Conservation (phyloP, 495 filamentous ascomycete genomes). For the Clohesyomyces aquaticus region DNA sequence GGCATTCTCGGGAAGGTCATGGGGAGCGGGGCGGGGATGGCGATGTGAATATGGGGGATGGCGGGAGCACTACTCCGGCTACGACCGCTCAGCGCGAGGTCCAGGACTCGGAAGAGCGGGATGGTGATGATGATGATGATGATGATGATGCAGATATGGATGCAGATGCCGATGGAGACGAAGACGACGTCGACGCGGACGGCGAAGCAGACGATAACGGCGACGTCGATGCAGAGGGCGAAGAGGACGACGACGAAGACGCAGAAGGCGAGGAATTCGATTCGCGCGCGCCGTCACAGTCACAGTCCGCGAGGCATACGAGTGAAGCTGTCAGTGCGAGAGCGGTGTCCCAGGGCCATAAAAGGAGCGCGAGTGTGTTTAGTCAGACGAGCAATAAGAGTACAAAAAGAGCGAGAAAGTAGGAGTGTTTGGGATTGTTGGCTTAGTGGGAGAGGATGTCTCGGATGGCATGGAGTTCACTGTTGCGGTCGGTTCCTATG, state of each 20-base stretch:
- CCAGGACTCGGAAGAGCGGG: slow-evolving; percentile 29
- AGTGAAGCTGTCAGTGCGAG: slow-evolving; percentile 37
- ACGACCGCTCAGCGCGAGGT: slow-evolving; percentile 7
- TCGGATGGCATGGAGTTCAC: background rate
- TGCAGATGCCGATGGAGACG: slow-evolving; percentile 32
- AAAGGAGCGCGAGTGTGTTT: slow-evolving; percentile 76
- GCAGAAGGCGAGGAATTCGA: slow-evolving; percentile 36
- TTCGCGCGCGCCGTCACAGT: slow-evolving; percentile 30
- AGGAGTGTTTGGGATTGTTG: too few relatives aligned
- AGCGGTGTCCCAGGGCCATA: slow-evolving; percentile 51
- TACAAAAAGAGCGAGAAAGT: slow-evolving; percentile 71
- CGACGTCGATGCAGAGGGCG: slow-evolving; percentile 26
- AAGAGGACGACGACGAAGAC: slow-evolving; percentile 27
- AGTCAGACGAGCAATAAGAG: slow-evolving; percentile 72
- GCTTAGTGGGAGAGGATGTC: too few relatives aligned
- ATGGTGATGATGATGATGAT: slow-evolving; percentile 25
- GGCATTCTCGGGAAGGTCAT: background rate
- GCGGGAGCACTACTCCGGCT: slow-evolving; percentile 26
- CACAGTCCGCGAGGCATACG: slow-evolving; percentile 36
- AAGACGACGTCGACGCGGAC: slow-evolving; percentile 19
- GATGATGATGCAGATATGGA: slow-evolving; percentile 27
- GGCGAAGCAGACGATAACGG: slow-evolving; percentile 23
- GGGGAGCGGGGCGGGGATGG: too few relatives aligned
- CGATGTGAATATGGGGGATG: background rate
- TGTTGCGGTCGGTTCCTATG: too few relatives aligned